Evolutionary conservation across 1,139 yeast species (phyloP), one percentile per base, ranked within the genome.

Genomic region (Yamadazyma dendronema): DNA sequence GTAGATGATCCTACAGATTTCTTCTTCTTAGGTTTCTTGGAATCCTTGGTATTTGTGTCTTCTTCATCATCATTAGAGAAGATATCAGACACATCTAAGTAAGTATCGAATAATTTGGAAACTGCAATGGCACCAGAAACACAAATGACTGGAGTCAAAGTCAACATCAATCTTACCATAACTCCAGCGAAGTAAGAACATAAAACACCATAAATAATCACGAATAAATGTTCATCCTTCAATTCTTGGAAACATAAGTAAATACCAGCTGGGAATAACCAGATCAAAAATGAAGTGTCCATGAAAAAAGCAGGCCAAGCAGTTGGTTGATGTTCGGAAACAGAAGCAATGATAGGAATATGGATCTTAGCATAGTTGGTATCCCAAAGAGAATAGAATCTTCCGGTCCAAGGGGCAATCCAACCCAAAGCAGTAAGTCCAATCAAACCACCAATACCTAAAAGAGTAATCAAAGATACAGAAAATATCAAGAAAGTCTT

Each of bases 321-420:
- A 17, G 98, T 92, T 42, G 99, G 99, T 71, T 94, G 99, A 72
- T 94, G 99, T 67, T 94, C 99, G 11, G 96, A 87, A 35, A 94
- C 99, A 3, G 97, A 90, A 1, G 98, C 98, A 64, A 94, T 94
- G 58, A 94, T 94, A 36, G 99, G 99, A 54, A 94, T 94, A 61
- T 94, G 98, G 49, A 92, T 86, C 70, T 89, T 92, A 46, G 99
- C 99, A 56, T 94, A 94, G 59, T 78, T 85, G 4, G 98, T 92
- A 61, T 94, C 98, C 98, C 98, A 94, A 50, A 94, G 71, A 4
- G 97, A 90, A 67, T 94, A 94, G 72, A 94, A 94, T 64, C 99
- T 84, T 48, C 99, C 99, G 16, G 97, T 89, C 98, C 98, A 94
- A 39, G 99, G 99, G 31, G 98, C 97, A 62, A 94, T 92, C 64